Evolutionary conservation across 164 flowering plant genomes (phyloP).

Genomic region (Magnolia changhungtana): DNA sequence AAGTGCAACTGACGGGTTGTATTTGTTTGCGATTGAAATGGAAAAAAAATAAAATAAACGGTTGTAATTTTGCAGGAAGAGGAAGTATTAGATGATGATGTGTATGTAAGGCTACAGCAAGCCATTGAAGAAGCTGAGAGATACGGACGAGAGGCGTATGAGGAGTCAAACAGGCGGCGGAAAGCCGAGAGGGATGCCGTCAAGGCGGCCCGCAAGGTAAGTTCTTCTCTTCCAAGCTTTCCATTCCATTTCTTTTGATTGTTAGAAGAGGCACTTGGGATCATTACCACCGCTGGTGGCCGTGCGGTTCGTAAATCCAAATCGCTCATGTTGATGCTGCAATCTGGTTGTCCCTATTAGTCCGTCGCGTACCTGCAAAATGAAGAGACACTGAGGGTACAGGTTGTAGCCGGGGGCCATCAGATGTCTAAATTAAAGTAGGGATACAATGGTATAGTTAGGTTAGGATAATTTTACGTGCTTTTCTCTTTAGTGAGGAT

Average conservation of each 20-base stretch:
- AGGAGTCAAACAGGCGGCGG: constrained; percentile 54
- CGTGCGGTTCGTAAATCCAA: no score
- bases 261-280: neutral
- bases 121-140: constrained; percentile 49
- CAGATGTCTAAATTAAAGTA: no score
- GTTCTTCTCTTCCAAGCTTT: neutral
- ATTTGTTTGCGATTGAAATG: neutral
- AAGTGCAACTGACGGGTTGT: neutral
- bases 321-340: no score
- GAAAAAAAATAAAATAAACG: neutral
- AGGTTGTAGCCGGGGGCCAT: no score
- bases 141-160: constrained; percentile 46
- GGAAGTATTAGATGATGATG: constrained; percentile 25
- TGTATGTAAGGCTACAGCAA: constrained; percentile 46
- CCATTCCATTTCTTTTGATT: neutral
- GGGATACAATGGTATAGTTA: no score
- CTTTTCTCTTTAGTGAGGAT: no score
- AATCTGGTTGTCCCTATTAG: no score
- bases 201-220: constrained; percentile 60
- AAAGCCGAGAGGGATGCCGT: constrained; percentile 66
- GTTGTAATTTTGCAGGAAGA: constrained; percentile 37
- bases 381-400: no score
- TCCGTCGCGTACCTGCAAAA: no score
- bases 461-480: no score
- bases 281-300: neutral